Base-by-base conservation (phyloP, 2,329 filamentous ascomycete species). In the Aspergillus ruber region DNA sequence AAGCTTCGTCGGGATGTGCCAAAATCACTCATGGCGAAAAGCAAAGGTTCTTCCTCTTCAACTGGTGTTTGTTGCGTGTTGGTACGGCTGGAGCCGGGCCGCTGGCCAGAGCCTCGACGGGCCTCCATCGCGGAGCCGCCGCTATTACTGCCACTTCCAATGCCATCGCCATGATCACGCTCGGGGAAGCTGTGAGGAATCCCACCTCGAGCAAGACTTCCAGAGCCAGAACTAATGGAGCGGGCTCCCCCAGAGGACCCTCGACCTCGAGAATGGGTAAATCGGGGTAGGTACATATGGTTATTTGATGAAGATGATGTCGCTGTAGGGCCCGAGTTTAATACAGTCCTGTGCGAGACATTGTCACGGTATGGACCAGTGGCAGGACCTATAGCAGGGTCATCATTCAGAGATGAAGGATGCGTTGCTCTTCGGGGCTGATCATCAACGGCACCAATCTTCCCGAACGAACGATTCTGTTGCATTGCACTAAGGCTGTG, bases 11-110 rank as follows among this genome's bases (percentile, higher is more conserved):
- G 61, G 7, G 69, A 68, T 35, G 58, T 65, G 7, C 68, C 68
- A 46, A 73, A 71, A 45, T 74, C 71, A 48, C 70, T 74, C 70
- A 74, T 74, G 32, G 70, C 68, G 52, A 74, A 74, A 3, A 73
- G 56, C 6, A 74, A 55, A 7, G 70, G 70, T 47, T 74, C 71
- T 13, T 74, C 71, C 25, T 74, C 71, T 40, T 73, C 70, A 13
- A 61, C 55, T 13, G 55, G 50, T 6, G 58, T 44, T 36, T 65
- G 64, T 3, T 59, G 55, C 32, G 61, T 57, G 10, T 58, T 55
- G 7, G 61, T 55, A 21, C 69, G 66, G 42, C 58, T 61, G 25
- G 62, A 59, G 43, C 63, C 62, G 13, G 64, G 62, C 23, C 69
- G 63, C 45, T 65, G 65, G 8, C 58, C 59, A 38, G 59, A 58